A percentile compares a stretch with the other conserved stretches of the same genome.
Evolutionary conservation across 371 early-diverging fungal species (phyloP).

Genomic region (Phascolomyces articulosus): DNA sequence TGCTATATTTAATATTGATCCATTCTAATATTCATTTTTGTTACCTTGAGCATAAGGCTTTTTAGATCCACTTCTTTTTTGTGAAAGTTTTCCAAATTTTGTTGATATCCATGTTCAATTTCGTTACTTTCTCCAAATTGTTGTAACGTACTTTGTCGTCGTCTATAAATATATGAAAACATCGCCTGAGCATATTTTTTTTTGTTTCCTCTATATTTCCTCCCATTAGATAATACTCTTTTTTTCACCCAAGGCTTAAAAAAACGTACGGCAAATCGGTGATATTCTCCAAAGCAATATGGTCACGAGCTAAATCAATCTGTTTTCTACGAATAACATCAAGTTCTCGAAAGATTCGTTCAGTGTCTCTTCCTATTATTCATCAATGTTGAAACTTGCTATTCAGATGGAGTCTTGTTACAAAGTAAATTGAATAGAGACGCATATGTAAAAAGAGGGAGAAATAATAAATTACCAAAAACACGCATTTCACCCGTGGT

Average conservation of each 20-base stretch:
- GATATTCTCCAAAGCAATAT: conserved; percentile 33
- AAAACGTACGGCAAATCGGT: conserved; percentile 26
- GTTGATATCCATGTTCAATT: conserved; percentile 19
- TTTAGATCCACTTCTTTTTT: conserved; percentile 26
- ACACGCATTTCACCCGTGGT: conserved; percentile 34
- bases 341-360: conserved; percentile 31
- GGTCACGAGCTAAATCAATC: conserved; percentile 31
- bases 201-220: no score
- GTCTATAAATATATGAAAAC: no score
- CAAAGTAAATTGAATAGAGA: background rate
- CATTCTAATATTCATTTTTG: background rate
- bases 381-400: no score
- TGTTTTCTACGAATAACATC: conserved; percentile 35
- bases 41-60: conserved; percentile 31
- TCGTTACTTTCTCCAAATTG: conserved; percentile 11
- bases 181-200: no score
- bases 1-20: background rate
- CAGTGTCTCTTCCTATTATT: conserved; percentile 26
- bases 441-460: background rate
- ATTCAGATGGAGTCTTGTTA: no score
- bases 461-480: conserved; percentile 19
- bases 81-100: conserved; percentile 22
- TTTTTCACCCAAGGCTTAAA: no score
- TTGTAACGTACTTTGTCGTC: background rate
- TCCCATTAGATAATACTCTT: no score